Conservation (phyloP, 495 filamentous ascomycete genomes). For the Neurospora africana region DNA sequence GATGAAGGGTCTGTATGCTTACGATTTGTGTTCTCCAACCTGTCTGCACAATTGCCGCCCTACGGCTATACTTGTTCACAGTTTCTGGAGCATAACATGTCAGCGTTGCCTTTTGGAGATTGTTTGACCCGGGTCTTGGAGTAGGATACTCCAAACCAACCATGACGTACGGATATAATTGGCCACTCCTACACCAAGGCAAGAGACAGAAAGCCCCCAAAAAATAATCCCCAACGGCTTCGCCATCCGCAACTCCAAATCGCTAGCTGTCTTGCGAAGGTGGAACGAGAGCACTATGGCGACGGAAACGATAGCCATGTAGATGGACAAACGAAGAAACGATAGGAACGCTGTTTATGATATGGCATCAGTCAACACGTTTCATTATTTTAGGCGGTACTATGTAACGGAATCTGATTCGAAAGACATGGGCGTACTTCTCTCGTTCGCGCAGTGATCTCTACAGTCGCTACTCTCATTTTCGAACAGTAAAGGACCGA, state of each 20-base stretch:
- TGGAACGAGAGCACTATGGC: slow-evolving; percentile 93
- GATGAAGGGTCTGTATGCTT: slow-evolving; percentile 14
- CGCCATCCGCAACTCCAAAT: slow-evolving; percentile 62
- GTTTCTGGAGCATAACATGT: slow-evolving; percentile 35
- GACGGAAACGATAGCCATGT: slow-evolving; percentile 78
- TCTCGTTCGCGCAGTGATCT: slow-evolving; percentile 68
- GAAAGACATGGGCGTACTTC: slow-evolving; percentile 40
- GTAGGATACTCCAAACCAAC: background rate
- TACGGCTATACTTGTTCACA: slow-evolving; percentile 70
- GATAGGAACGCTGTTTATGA: slow-evolving; percentile 62
- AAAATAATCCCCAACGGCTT: slow-evolving; percentile 80
- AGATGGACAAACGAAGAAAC: slow-evolving; percentile 83
- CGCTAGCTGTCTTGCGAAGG: slow-evolving; percentile 59
- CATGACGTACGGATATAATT: slow-evolving; percentile 60
- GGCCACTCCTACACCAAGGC: slow-evolving; percentile 62
- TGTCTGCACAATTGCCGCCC: slow-evolving; percentile 77
- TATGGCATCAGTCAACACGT: background rate
- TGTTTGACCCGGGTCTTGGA: background rate
- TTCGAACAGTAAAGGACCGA: slow-evolving; percentile 77
- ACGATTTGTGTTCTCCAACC: slow-evolving; percentile 88
- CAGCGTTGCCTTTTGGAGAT: background rate
- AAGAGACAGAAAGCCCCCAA: slow-evolving; percentile 69
- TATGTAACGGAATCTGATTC: background rate
- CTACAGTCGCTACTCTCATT: slow-evolving; percentile 82
- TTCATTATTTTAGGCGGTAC: no score